phyloP scores from a whole-genome alignment of 345 rosid genomes.

The Turritis glabra region DNA sequence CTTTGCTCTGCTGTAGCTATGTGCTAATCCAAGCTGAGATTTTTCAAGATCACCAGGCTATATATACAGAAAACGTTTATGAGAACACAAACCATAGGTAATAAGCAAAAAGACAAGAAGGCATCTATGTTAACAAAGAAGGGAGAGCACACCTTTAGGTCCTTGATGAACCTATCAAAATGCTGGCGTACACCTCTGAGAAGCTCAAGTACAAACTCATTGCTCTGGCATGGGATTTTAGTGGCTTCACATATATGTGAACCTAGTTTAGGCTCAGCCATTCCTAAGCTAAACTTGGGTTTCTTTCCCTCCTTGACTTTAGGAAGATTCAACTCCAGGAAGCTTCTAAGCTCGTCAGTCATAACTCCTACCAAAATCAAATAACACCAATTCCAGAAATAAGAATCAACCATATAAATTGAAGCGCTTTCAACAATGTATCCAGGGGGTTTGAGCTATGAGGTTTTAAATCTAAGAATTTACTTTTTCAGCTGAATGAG shows the following conservation, averaged over 20 bases:
- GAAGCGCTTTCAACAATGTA: neutral
- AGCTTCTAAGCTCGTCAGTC: conserved; percentile 92
- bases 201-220: conserved; percentile 87
- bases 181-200: conserved; percentile 87
- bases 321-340: conserved; percentile 88
- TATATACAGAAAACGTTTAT: neutral
- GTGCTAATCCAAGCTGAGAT: conserved; percentile 95
- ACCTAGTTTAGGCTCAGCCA: conserved; percentile 90
- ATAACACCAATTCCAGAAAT: neutral
- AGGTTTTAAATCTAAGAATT: neutral
- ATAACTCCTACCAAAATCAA: conserved; percentile 47
- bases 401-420: neutral
- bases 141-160: conserved; percentile 63
- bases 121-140: neutral
- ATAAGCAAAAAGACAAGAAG: neutral
- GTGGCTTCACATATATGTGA: conserved; percentile 79
- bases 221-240: conserved; percentile 88
- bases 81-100: neutral
- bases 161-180: conserved; percentile 87
- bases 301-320: conserved; percentile 94
- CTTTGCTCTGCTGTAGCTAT: conserved; percentile 97
- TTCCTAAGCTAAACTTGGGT: conserved; percentile 81
- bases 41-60: conserved; percentile 92
- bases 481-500: neutral
- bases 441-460: neutral